These are phyloP conservation scores for Aplosporella prunicola DNA, from an alignment of 2,329 filamentous ascomycete genomes.

Conservation along the genomic window DNA sequence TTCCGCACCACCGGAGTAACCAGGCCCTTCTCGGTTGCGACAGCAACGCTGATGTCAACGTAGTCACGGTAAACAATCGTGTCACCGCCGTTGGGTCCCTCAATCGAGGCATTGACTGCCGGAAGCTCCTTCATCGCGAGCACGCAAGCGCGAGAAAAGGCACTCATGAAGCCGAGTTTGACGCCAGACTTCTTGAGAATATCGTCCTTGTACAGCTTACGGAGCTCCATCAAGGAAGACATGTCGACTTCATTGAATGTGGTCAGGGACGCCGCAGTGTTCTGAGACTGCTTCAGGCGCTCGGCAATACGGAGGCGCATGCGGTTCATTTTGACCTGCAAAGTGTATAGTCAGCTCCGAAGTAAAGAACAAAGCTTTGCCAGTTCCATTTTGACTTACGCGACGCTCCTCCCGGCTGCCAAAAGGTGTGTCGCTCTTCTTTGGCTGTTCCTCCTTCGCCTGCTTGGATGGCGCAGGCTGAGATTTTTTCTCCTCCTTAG, in stretches of 20 bases:
- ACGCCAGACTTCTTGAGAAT: constrained; percentile 91
- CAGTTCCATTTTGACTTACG: too few species aligned
- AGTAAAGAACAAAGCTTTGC: too few species aligned
- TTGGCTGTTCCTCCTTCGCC: constrained; percentile 24
- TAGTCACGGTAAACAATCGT: constrained; percentile 98
- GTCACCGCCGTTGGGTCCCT: constrained; percentile 88
- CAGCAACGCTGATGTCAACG: constrained; percentile 93
- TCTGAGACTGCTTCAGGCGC: constrained; percentile 97
- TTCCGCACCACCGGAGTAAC: constrained; percentile 96
- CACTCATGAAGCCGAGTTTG: constrained; percentile 99
- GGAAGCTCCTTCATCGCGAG: constrained; percentile 94
- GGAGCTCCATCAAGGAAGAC: constrained; percentile 94
- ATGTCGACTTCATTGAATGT: constrained; percentile 99
- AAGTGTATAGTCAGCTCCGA: constrained; percentile 8
- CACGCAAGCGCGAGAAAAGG: constrained; percentile 82
- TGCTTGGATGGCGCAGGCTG: constrained; percentile 23
- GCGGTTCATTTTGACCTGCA: constrained; percentile 96
- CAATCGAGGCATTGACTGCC: constrained; percentile 90
- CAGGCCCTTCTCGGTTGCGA: constrained; percentile 93
- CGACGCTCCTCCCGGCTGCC: constrained; percentile 80
- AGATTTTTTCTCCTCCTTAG: constrained; percentile 27
- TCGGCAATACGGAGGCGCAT: constrained; percentile 97
- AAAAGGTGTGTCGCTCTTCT: constrained; percentile 33
- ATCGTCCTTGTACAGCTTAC: constrained; percentile 95
- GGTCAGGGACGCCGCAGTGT: constrained; percentile 91